These are phyloP conservation scores for Poa pratensis DNA, from an alignment of 176 grass and related monocot genomes.

Conservation along the genomic window DNA sequence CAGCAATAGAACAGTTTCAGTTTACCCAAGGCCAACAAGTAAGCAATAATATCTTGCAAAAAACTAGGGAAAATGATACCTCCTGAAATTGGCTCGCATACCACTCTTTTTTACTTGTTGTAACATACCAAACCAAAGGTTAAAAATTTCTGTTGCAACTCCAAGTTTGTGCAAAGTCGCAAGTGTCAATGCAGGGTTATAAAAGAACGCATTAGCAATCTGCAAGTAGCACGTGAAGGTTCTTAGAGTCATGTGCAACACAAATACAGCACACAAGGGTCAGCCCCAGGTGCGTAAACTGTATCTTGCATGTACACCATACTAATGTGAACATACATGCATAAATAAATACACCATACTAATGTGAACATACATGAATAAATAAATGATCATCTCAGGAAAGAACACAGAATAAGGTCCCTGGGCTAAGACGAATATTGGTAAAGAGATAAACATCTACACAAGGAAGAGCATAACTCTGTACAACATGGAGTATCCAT, in stretches of 20 bases:
- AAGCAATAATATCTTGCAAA: conserved; percentile 6
- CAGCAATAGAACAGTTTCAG: conserved; percentile 37
- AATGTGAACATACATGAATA: neutral
- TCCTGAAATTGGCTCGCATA: conserved; percentile 68
- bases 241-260: conserved; percentile 30
- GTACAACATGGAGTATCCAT: neutral
- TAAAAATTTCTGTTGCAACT: conserved; percentile 81
- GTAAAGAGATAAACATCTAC: neutral
- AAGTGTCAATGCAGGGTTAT: conserved; percentile 82
- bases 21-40: conserved; percentile 25
- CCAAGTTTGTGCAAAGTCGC: conserved; percentile 70
- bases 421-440: neutral
- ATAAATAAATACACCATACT: neutral
- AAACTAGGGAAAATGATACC: conserved; percentile 46
- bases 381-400: neutral
- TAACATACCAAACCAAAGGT: conserved; percentile 92
- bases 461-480: neutral
- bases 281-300: neutral
- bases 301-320: neutral
- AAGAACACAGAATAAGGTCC: neutral
- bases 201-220: conserved; percentile 90
- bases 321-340: neutral
- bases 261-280: conserved; percentile 22
- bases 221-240: conserved; percentile 43
- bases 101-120: conserved; percentile 81